Evolutionary conservation across 2,329 filamentous ascomycete genomes (phyloP), one percentile per base, ranked within the genome.

Genomic region (Aspergillus pseudoglaucus): DNA sequence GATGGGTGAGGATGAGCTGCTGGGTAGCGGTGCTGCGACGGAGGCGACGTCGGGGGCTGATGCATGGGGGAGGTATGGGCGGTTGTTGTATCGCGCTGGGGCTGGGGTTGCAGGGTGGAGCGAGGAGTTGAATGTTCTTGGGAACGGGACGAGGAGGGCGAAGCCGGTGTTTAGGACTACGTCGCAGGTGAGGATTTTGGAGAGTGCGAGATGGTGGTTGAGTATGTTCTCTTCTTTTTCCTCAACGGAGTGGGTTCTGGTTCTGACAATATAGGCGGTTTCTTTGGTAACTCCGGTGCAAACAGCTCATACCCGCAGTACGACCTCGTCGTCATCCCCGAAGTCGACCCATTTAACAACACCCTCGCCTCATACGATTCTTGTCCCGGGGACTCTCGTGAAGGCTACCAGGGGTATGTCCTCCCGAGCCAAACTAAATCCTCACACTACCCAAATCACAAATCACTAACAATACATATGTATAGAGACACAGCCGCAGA

Each of bases 31-130:
- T 23, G 77, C 76, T 9, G 57, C 63, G 1, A 77, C 76, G 2
- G 76, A 79, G 53, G 77, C 78, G 48, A 56, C 62, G 9, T 61
- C 72, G 8, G 78, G 78, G 8, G 73, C 75, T 5, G 60, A 66
- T 10, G 80, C 79, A 58, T 80, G 76, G 77, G 73, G 75, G 54
- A 67, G 69, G 35, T 81, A 81, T 50, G 79, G 79, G 4, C 67
- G 78, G 22, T 72, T 71, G 4, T 59, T 81, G 25, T 81, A 74
- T 59, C 74, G 77, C 47, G 74, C 78, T 1, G 65, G 67, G 7
- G 54, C 63, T 4, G 75, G 70, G 6, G 75, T 78, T 52, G 53
- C 76, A 1, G 61, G 69, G 2, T 82, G 79, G 65, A 71, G 75
- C 53, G 59, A 68, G 12, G 67, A 58, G 42, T 50, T 66, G 18